These are phyloP conservation scores for Clonostachys solani DNA, from an alignment of 2,329 filamentous ascomycete genomes.

Conservation along the genomic window DNA sequence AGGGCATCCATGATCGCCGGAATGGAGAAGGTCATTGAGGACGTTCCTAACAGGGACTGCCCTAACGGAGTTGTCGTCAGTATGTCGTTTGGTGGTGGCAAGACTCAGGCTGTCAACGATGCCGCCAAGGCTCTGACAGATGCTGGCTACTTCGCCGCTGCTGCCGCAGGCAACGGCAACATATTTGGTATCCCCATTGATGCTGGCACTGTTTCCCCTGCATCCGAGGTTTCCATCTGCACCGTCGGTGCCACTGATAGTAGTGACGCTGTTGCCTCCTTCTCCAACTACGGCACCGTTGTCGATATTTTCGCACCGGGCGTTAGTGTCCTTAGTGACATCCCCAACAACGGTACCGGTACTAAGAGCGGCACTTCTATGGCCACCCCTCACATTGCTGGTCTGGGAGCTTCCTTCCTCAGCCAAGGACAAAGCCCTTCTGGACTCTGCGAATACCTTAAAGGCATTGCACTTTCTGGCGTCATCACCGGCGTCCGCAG, in stretches of 20 bases:
- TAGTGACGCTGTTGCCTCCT: slow-evolving; percentile 95
- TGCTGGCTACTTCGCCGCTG: slow-evolving; percentile 46
- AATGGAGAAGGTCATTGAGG: slow-evolving; percentile 40
- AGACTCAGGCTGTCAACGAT: slow-evolving; percentile 40
- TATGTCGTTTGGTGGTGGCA: slow-evolving; percentile 51
- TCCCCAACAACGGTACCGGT: slow-evolving; percentile 97
- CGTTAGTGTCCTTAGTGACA: slow-evolving; percentile 68
- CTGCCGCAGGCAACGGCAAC: slow-evolving; percentile 52
- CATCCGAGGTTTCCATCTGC: slow-evolving; percentile 84
- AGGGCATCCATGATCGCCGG: slow-evolving; percentile 36
- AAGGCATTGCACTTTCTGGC: slow-evolving; percentile 30
- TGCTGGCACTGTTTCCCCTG: slow-evolving; percentile 98
- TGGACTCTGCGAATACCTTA: slow-evolving; percentile 35
- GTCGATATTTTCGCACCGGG: slow-evolving; percentile 98
- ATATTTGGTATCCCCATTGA: slow-evolving; percentile 49
- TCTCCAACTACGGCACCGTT: slow-evolving; percentile 99
- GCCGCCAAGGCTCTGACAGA: slow-evolving; percentile 40
- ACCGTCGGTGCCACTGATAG: slow-evolving; percentile 95
- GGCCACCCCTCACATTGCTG: slow-evolving; percentile 95
- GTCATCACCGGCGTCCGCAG: slow-evolving; percentile 26
- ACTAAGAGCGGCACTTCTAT: slow-evolving; percentile 98
- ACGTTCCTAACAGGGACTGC: slow-evolving; percentile 27
- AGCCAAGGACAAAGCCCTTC: slow-evolving; percentile 30
- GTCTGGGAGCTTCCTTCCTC: slow-evolving; percentile 96
- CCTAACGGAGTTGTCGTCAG: slow-evolving; percentile 36